Evolutionary conservation across 2,329 filamentous ascomycete species (phyloP).

Genomic region (Ophiostoma sp.): DNA sequence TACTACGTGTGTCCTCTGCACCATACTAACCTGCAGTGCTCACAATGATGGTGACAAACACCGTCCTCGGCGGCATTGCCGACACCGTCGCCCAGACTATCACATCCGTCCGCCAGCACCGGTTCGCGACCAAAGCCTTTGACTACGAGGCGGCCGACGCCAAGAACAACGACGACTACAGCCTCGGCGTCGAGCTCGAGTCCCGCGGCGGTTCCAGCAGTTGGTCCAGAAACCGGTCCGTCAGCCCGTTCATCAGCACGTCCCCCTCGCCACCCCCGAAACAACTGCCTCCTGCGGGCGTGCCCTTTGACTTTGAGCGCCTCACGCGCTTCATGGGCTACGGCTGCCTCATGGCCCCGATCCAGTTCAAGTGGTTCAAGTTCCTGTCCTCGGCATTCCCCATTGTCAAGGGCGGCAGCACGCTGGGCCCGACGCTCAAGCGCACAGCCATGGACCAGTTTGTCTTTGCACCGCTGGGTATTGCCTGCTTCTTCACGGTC

Average conservation of each 20-base stretch:
- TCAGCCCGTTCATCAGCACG: slow-evolving; percentile 55
- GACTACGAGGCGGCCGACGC: slow-evolving; percentile 53
- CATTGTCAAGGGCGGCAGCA: slow-evolving; percentile 67
- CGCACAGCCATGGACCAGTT: slow-evolving; percentile 89
- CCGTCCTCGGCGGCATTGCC: slow-evolving; percentile 88
- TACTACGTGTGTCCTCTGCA: neutral
- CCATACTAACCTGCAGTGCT: slow-evolving; percentile 54
- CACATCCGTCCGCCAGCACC: slow-evolving; percentile 69
- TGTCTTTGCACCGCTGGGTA: slow-evolving; percentile 72
- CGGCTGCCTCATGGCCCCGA: slow-evolving; percentile 89
- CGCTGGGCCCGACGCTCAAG: slow-evolving; percentile 75
- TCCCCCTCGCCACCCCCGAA: slow-evolving; percentile 64
- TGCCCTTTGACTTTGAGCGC: slow-evolving; percentile 82
- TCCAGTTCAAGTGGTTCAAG: slow-evolving; percentile 94
- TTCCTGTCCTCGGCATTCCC: slow-evolving; percentile 80
- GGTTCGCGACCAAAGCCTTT: slow-evolving; percentile 55
- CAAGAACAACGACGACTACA: slow-evolving; percentile 41
- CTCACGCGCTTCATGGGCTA: slow-evolving; percentile 95
- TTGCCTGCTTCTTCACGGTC: slow-evolving; percentile 85
- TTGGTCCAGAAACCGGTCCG: slow-evolving; percentile 53
- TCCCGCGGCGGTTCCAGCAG: slow-evolving; percentile 37
- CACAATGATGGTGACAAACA: slow-evolving; percentile 99
- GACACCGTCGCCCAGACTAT: slow-evolving; percentile 94
- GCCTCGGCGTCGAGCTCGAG: slow-evolving; percentile 3
- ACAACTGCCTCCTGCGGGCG: neutral